phyloP scores from a whole-genome alignment of 139 green algal species.

The Chlorella ohadii region DNA sequence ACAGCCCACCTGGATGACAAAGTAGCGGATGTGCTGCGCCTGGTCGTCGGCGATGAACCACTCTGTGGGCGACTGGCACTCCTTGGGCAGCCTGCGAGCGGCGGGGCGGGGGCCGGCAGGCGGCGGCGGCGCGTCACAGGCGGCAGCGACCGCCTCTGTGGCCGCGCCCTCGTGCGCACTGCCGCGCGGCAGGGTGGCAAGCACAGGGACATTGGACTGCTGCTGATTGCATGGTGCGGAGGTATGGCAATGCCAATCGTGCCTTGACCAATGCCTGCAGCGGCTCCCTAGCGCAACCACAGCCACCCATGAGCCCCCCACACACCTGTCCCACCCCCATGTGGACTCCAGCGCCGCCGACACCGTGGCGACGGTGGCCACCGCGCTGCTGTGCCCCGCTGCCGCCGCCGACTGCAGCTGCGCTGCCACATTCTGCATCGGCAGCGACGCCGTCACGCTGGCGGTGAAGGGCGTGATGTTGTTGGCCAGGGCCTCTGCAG shows the following conservation, averaged over 20 bases:
- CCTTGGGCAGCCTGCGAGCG: conserved; percentile 32
- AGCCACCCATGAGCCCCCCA: too few relatives aligned
- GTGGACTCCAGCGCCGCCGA: conserved; percentile 46
- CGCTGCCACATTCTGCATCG: conserved; percentile 40
- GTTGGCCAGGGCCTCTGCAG: conserved; percentile 42
- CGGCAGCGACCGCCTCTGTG: neutral
- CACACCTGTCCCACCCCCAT: conserved; percentile 3
- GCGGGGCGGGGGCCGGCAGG: neutral
- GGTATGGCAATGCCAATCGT: too few relatives aligned
- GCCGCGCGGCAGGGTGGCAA: too few relatives aligned
- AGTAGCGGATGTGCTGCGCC: conserved; percentile 66
- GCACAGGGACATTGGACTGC: too few relatives aligned
- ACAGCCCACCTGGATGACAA: conserved; percentile 69
- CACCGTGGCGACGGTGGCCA: conserved; percentile 57
- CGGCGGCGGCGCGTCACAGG: neutral
- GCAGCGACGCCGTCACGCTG: conserved; percentile 29
- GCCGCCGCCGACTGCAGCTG: conserved; percentile 62
- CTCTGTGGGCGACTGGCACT: conserved; percentile 42
- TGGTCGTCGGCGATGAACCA: conserved; percentile 91
- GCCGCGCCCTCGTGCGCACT: too few relatives aligned
- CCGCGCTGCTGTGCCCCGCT: conserved; percentile 48
- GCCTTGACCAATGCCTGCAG: too few relatives aligned
- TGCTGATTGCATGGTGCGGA: too few relatives aligned
- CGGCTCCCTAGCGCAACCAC: too few relatives aligned
- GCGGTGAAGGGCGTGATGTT: conserved; percentile 34